Evolutionary conservation across 2,329 filamentous ascomycete species (phyloP), one percentile per base, ranked within the genome.

Genomic region (Pochonia chlamydosporia): DNA sequence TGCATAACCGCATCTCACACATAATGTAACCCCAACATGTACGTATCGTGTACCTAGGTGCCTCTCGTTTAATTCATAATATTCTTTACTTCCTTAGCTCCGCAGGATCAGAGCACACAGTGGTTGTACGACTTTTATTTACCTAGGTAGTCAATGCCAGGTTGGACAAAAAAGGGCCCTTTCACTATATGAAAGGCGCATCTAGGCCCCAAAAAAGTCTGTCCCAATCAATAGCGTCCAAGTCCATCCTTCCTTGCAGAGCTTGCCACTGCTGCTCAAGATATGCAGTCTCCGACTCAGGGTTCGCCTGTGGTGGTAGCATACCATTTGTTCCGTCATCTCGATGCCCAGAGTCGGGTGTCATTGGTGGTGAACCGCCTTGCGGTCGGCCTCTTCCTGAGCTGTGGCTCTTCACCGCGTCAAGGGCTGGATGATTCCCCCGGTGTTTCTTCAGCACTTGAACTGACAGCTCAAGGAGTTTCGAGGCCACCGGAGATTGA

Each of bases 171-270:
- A 23, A 23, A 8, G 7, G 18, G 18, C 18, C 35, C 11, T 6
- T n/a, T 4, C 4, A 28, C 21, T 53, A 63, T 20, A 65, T 59
- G 31, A 66, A 60, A 2, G 63, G 60, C 16, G 63, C 57, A 40
- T 67, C 64, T 20, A 66, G 43, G 1, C 61, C 60, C 57, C 62
- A 65, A 43, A 67, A 58, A 13, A 67, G 45, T 37, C 56, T 58
- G 33, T 66, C 63, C 62, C 64, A 67, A 40, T 67, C 63, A 51
- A 67, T 62, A 5, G 55, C 55, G 37, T 66, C 61, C 20, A 67
- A 42, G n/a, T 63, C 58, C 56, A 63, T 60, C 16, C 57, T 56
- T 0, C 56, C 55, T 23, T 61, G 60, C 1, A 64, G 45, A 31
- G 54, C 52, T 8, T 56, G 55, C 54, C 59, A 56, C 37, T 56